Evolutionary conservation across 371 early-diverging fungal genomes (phyloP).

Genomic region (Mucor circinelloides): DNA sequence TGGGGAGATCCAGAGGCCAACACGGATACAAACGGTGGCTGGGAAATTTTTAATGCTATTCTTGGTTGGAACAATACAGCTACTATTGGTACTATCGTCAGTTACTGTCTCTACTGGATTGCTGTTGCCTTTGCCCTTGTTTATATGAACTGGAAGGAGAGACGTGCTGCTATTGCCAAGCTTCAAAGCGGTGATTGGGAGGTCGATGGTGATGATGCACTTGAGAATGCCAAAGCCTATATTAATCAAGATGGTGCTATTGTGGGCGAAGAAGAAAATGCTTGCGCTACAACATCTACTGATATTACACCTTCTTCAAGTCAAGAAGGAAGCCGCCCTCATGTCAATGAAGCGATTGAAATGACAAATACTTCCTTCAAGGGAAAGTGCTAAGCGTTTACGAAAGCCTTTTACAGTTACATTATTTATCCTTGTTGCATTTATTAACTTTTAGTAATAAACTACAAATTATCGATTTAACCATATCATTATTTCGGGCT

Average conservation of each 20-base stretch:
- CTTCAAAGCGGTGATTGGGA: slow-evolving; percentile 36
- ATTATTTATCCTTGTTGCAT: too few relatives aligned
- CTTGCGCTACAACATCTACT: too few relatives aligned
- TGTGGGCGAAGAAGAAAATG: too few relatives aligned
- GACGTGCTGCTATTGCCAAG: slow-evolving; percentile 30
- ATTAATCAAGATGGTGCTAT: slow-evolving; percentile 26
- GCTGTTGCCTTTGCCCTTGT: slow-evolving; percentile 52
- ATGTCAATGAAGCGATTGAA: too few relatives aligned
- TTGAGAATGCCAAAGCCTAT: slow-evolving; percentile 28
- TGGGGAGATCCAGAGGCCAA: slow-evolving; percentile 41
- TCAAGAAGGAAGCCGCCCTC: too few relatives aligned
- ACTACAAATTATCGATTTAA: too few relatives aligned
- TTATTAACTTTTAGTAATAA: too few relatives aligned
- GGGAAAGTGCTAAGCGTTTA: too few relatives aligned
- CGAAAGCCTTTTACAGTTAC: too few relatives aligned
- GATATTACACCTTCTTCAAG: too few relatives aligned
- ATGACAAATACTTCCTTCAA: too few relatives aligned
- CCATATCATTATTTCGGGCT: too few relatives aligned
- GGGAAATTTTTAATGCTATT: slow-evolving; percentile 70
- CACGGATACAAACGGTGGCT: slow-evolving; percentile 33
- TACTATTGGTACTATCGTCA: slow-evolving; percentile 66
- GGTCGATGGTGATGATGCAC: slow-evolving; percentile 26
- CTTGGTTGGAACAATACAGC: slow-evolving; percentile 81
- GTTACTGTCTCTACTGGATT: slow-evolving; percentile 81
- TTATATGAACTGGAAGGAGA: slow-evolving; percentile 45